Base-by-base conservation (phyloP, 306 rosid genomes). In the Cucumis hystrix region DNA sequence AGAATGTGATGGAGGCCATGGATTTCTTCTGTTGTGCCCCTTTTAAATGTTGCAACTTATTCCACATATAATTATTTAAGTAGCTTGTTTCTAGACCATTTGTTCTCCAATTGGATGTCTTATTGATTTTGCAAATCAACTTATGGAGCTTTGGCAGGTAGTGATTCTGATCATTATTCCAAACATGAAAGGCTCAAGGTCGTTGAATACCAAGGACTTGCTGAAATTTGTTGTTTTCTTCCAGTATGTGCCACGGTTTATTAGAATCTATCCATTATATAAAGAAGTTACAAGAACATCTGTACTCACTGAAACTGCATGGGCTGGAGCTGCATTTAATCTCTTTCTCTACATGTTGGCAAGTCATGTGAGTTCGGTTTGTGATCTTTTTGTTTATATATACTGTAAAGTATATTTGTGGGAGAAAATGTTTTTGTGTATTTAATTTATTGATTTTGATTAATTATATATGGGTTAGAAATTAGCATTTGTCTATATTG, bases 161-260 rank as follows among this genome's bases (percentile, higher is more conserved):
- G 47, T 82, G 40, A 64, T 82, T 45, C 67, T 82, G 47, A 37
- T 43, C 0, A 76, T 65, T 70, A 47, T 82, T 47, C 68, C 66
- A 10, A 74, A 77, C 43, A 20, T 85, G 59, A 47, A 35, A n/a
- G 85, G 74, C 7, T n/a, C 82, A 9, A 43, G 68, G 37, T 85
- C 76, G 65, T 23, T 82, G 78, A n/a, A 52, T 1, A 35, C 76
- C 3, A 74, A 81, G 72, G 70, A 52, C 69, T 16, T 66, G 18
- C 23, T 85, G 20, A 77, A 61, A n/a, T 74, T 58, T 33, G 3
- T 85, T 7, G 83, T 82, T 74, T 60, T 85, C 4, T 56, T 77
- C 10, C 88, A 82, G 75, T 85, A 85, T 43, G 52, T 82, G 21
- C 79, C 86, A 0, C 75, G 84, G 65, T 54, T 80, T 49, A 62